Conservation (phyloP, 2,329 filamentous ascomycete species). For the Cercospora berteroae region DNA sequence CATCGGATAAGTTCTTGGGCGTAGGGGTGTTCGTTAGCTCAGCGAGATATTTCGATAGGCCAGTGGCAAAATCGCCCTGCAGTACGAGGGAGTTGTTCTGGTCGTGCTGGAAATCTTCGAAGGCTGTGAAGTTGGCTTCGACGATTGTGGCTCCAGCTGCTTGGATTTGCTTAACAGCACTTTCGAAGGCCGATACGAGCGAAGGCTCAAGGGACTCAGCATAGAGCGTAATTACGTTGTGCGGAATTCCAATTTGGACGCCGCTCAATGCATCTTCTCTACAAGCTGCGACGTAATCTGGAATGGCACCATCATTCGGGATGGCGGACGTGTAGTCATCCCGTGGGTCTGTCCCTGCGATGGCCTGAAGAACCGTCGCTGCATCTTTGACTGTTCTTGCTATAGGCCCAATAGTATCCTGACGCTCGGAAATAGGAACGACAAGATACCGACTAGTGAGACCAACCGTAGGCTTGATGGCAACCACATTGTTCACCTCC, state of each 20-base stretch:
- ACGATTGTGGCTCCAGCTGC: conserved; percentile 13
- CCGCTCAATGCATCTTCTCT: conserved; percentile 50
- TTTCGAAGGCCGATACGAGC: conserved; percentile 29
- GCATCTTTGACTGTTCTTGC: conserved; percentile 22
- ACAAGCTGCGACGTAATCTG: conserved; percentile 61
- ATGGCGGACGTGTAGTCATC: conserved; percentile 7
- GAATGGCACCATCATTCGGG: conserved; percentile 47
- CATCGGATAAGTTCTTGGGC: background rate
- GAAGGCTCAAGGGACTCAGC: conserved; percentile 36
- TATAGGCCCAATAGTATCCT: conserved; percentile 20
- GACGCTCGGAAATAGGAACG: conserved; percentile 15
- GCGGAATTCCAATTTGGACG: conserved; percentile 43
- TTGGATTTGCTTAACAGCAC: conserved; percentile 14
- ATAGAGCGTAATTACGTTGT: conserved; percentile 4
- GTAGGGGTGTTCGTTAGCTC: background rate
- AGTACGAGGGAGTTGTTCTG: conserved; percentile 6
- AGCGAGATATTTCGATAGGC: conserved; percentile 1
- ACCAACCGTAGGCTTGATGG: conserved; percentile 22
- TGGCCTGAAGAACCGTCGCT: conserved; percentile 16
- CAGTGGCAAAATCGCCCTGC: conserved; percentile 3
- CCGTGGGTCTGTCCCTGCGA: conserved; percentile 11
- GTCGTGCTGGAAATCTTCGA: conserved; percentile 1
- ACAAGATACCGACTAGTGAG: conserved; percentile 17
- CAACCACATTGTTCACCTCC: conserved; percentile 15
- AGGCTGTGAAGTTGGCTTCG: conserved; percentile 14